Conservation (phyloP, 768 basidiomycete genomes). For the Amanita muscaria region DNA sequence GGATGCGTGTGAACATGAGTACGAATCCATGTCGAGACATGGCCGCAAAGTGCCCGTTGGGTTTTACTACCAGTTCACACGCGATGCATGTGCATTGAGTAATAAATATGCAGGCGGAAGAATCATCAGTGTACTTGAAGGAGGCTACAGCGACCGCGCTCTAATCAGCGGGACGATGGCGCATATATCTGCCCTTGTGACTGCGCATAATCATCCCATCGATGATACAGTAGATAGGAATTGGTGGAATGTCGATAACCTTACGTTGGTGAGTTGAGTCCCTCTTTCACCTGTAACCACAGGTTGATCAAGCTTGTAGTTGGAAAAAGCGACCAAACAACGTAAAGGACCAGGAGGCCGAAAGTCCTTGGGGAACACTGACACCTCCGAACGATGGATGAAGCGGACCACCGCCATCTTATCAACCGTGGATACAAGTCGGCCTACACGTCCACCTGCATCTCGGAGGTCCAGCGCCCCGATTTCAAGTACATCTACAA, state of each 20-base stretch:
- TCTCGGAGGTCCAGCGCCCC: conserved; percentile 14
- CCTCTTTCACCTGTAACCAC: background rate
- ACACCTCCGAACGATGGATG: conserved; percentile 44
- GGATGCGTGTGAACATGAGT: conserved; percentile 92
- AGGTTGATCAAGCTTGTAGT: conserved; percentile 25
- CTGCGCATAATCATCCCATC: conserved; percentile 9
- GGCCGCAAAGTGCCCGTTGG: conserved; percentile 79
- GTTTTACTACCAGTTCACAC: conserved; percentile 80
- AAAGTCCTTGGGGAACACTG: conserved; percentile 23
- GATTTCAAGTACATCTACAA: conserved; percentile 25
- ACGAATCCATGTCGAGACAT: conserved; percentile 86
- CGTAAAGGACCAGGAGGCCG: conserved; percentile 43
- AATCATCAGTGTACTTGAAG: conserved; percentile 86
- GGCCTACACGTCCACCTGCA: conserved; percentile 15
- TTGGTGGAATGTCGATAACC: conserved; percentile 64
- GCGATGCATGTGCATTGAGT: conserved; percentile 59
- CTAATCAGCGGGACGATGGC: conserved; percentile 79
- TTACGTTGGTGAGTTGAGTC: conserved; percentile 39
- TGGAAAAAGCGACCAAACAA: conserved; percentile 53
- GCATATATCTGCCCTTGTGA: conserved; percentile 60
- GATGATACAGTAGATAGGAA: conserved; percentile 29
- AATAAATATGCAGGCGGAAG: conserved; percentile 57
- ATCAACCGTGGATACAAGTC: conserved; percentile 29
- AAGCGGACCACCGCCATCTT: conserved; percentile 45
- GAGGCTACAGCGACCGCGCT: conserved; percentile 90